These are phyloP conservation scores for Endocarpon pusillum DNA, from an alignment of 495 filamentous ascomycete genomes.

Conservation along the genomic window DNA sequence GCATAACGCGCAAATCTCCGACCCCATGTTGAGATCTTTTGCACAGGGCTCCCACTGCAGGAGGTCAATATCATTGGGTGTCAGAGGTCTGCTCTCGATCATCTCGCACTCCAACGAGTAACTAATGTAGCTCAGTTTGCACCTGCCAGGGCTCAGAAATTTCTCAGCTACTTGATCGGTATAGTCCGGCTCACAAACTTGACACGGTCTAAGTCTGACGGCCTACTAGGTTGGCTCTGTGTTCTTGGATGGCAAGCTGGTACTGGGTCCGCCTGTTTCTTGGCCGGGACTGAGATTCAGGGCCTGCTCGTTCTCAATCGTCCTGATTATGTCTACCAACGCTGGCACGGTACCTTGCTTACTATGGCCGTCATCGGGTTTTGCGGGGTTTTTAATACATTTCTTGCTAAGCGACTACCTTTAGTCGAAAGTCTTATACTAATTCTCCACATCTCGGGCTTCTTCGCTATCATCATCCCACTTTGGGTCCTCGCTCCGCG, in stretches of 20 bases:
- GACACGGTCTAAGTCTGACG: slow-evolving; percentile 1
- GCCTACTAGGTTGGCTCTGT: slow-evolving; percentile 18
- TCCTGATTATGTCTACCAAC: slow-evolving; percentile 15
- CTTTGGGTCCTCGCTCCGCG: slow-evolving; percentile 13
- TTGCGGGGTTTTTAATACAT: slow-evolving; percentile 19
- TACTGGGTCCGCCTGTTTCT: slow-evolving; percentile 13
- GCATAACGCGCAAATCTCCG: not conserved
- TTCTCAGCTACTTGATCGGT: slow-evolving; percentile 27
- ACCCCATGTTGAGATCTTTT: not conserved
- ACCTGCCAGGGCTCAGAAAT: slow-evolving; percentile 17
- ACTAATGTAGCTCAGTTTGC: too few species aligned
- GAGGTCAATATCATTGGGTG: slow-evolving; percentile 31
- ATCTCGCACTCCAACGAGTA: too few species aligned
- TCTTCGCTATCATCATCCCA: slow-evolving; percentile 31
- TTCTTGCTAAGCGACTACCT: slow-evolving; percentile 23
- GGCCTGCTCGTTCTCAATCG: slow-evolving; percentile 18
- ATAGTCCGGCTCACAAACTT: slow-evolving; percentile 1
- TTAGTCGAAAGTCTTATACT: slow-evolving; percentile 27
- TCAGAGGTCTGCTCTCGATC: slow-evolving; percentile 24
- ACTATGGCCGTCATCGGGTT: slow-evolving; percentile 16
- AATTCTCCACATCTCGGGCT: slow-evolving; percentile 27
- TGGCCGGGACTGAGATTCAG: slow-evolving; percentile 22
- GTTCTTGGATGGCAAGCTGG: slow-evolving; percentile 21
- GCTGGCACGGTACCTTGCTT: slow-evolving; percentile 27
- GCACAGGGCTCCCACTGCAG: slow-evolving; percentile 11